Evolutionary conservation across 371 early-diverging fungal species (phyloP), one percentile per base, ranked within the genome.

Genomic region (Mucor irregularis): DNA sequence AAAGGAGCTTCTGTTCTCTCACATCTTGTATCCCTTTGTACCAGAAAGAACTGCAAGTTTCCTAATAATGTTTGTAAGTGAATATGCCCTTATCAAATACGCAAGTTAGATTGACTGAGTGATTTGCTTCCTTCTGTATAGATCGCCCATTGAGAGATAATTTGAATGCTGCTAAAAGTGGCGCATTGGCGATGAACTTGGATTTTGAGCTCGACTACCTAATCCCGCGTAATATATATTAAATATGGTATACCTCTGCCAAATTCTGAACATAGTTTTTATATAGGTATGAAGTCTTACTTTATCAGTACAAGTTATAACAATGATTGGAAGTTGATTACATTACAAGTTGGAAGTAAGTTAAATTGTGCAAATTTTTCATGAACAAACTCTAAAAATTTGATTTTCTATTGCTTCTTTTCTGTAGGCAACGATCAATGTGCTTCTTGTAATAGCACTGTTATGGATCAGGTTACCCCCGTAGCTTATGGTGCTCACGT

Each of bases 161-260:
- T 14, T 28, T 69, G 11, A 69, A 73, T 53, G 73, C 60, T 22
- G 73, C 73, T 13, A 53, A 62, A 31, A 58, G 58, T 26, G 73
- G 70, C 8, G 64, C 59, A 21, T 49, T 69, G 51, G 64, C 57
- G 5, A 33, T 39, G n/a, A 73, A 69, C 25, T 53, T 73, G 24
- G 45, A 67, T 6, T 16, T 53, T 25, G 64, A 73, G 30, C 35
- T 69, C 5, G 49, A 64, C 17, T 73, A 73, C 40, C 49, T 73
- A 8, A 40, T 66, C 25, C 50, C 40, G 24, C 33, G 67, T 66
- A 56, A 28, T n/a, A n/a, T n/a, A n/a, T n/a, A n/a, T n/a, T n/a
- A n/a, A n/a, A n/a, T n/a, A n/a, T n/a, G n/a, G 53, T 35, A 49
- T 39, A 14, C 9, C 5, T 19, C 19, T 44, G 35, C 13, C 35